phyloP scores from a whole-genome alignment of 345 rosid species.

The Psidium friedrichsthalianum region DNA sequence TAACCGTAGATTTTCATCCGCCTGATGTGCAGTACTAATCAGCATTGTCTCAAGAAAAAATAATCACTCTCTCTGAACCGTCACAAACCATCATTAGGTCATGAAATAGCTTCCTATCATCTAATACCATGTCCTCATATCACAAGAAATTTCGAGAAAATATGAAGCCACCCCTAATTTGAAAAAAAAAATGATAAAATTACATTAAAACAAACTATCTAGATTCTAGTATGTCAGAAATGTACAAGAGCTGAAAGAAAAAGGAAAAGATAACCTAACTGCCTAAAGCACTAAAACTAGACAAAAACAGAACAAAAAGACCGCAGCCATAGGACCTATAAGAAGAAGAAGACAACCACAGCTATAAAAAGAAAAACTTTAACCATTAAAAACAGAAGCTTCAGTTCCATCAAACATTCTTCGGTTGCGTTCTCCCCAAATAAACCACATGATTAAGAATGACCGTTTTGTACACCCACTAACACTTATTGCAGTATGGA shows the following conservation, averaged over 20 bases:
- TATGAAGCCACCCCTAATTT: not conserved
- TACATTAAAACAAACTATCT: not conserved
- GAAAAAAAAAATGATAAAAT: not conserved
- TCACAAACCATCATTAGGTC: not conserved
- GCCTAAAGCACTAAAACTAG: not conserved
- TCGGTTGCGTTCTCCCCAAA: not conserved
- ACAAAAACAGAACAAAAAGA: not conserved
- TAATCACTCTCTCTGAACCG: not conserved
- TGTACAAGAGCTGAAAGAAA: not conserved
- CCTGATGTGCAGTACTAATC: constrained; percentile 34
- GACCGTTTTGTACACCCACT: not conserved
- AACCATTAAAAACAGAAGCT: not conserved
- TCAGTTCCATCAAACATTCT: not conserved
- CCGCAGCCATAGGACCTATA: not conserved
- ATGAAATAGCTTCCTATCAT: not conserved
- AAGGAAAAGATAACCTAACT: not conserved
- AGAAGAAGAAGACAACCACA: not conserved
- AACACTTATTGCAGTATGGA: not conserved
- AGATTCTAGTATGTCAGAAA: not conserved
- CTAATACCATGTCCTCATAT: not conserved
- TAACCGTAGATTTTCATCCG: constrained; percentile 93
- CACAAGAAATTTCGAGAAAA: not conserved
- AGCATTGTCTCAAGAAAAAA: not conserved
- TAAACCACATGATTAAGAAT: not conserved
- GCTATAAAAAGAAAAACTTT: not conserved